phyloP scores from a whole-genome alignment of 2,329 filamentous ascomycete species.

The Cyclaneusma minus region DNA sequence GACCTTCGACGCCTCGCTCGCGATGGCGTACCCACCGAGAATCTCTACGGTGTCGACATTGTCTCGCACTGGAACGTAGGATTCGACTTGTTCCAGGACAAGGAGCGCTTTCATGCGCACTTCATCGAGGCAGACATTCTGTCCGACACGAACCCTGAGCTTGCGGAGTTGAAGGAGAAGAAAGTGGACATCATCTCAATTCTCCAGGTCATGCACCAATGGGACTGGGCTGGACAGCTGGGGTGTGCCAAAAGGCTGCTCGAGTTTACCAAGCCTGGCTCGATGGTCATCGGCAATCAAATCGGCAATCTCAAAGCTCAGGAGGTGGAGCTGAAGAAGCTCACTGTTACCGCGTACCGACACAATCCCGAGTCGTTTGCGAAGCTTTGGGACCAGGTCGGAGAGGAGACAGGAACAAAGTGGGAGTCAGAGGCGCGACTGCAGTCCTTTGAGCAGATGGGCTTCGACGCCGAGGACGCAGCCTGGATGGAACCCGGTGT shows the following conservation, averaged over 20 bases:
- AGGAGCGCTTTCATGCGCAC: conserved; percentile 13
- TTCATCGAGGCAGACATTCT: conserved; percentile 21
- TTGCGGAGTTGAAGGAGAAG: conserved; percentile 20
- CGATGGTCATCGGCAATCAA: conserved; percentile 23
- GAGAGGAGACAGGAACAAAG: too few species aligned
- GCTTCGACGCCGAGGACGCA: too few species aligned
- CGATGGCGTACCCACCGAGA: conserved; percentile 19
- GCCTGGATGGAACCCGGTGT: too few species aligned
- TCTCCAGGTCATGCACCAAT: conserved; percentile 27
- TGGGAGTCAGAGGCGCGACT: too few species aligned
- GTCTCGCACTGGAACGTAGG: conserved; percentile 20
- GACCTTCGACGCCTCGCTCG: conserved; percentile 22
- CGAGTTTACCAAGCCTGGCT: conserved; percentile 13
- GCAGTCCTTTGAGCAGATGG: too few species aligned
- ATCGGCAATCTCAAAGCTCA: conserved; percentile 12
- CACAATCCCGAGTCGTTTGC: too few species aligned
- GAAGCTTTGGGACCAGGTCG: too few species aligned
- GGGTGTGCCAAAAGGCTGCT: conserved; percentile 14
- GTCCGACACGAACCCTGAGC: conserved; percentile 13
- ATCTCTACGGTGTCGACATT: conserved; percentile 19
- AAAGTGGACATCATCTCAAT: conserved; percentile 26
- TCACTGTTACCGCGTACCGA: too few species aligned
- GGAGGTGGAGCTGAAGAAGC: too few species aligned
- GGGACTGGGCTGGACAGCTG: conserved; percentile 23
- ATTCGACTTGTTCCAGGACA: conserved; percentile 22